Evolutionary conservation across 2,329 filamentous ascomycete species (phyloP).

Genomic region (Colletotrichum zoysiae): DNA sequence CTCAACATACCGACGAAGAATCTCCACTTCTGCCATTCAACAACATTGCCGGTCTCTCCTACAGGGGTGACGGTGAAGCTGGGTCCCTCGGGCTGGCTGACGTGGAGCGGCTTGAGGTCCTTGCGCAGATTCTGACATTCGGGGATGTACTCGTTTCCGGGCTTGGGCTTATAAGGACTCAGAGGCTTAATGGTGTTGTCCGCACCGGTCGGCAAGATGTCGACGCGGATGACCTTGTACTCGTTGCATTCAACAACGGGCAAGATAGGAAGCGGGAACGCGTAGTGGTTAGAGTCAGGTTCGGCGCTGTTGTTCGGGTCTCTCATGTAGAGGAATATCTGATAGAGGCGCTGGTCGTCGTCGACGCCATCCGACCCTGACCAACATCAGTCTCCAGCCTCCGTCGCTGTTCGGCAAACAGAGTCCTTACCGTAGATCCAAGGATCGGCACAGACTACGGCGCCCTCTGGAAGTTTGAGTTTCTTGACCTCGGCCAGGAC

Average conservation of each 20-base stretch:
- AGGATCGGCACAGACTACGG: constrained; percentile 67
- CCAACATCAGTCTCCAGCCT: neutral
- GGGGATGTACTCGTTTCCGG: constrained; percentile 73
- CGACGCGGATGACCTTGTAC: constrained; percentile 76
- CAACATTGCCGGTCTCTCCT: constrained; percentile 20
- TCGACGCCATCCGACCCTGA: constrained; percentile 35
- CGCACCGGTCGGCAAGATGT: constrained; percentile 75
- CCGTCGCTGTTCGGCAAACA: neutral
- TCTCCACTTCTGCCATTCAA: constrained; percentile 58
- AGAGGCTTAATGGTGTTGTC: constrained; percentile 69
- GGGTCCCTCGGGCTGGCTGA: constrained; percentile 71
- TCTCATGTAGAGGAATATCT: constrained; percentile 55
- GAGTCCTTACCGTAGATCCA: constrained; percentile 29
- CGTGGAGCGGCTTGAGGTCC: constrained; percentile 72
- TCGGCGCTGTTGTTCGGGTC: constrained; percentile 71
- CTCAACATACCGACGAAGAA: constrained; percentile 61
- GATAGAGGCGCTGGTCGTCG: constrained; percentile 36
- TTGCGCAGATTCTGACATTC: constrained; percentile 69
- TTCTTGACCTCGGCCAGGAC: constrained; percentile 73
- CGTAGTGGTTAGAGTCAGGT: constrained; percentile 76
- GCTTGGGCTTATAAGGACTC: constrained; percentile 67
- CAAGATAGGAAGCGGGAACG: constrained; percentile 75
- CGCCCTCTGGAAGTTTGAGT: constrained; percentile 70
- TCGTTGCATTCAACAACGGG: constrained; percentile 74
- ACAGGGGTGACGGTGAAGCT: constrained; percentile 58